A percentile compares a stretch with the other conserved stretches of the same genome.
These are phyloP conservation scores for Lecanicillium sp. DNA, from an alignment of 2,329 filamentous ascomycete genomes.

Conservation along the genomic window DNA sequence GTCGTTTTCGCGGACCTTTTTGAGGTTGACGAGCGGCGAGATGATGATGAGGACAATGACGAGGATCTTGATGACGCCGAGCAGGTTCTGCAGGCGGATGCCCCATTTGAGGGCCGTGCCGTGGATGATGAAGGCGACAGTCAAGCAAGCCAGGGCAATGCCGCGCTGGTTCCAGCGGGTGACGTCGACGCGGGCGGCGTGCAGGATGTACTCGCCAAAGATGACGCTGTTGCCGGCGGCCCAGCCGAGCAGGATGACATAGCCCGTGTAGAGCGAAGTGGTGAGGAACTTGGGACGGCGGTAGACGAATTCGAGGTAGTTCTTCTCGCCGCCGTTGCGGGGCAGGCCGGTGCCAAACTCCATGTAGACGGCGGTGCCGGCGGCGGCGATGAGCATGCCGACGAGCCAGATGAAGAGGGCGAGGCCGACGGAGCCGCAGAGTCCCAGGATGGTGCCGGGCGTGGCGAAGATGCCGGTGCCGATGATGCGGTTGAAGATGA, in stretches of 20 bases:
- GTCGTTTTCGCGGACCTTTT: slow-evolving; percentile 49
- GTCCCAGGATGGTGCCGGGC: slow-evolving; percentile 46
- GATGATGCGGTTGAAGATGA: slow-evolving; percentile 60
- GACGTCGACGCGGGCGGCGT: slow-evolving; percentile 55
- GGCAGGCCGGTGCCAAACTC: slow-evolving; percentile 60
- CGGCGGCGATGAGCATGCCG: slow-evolving; percentile 53
- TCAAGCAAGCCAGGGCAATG: slow-evolving; percentile 60
- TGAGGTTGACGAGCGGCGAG: slow-evolving; percentile 51
- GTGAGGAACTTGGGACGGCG: slow-evolving; percentile 52
- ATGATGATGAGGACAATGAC: slow-evolving; percentile 60
- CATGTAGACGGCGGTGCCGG: slow-evolving; percentile 57
- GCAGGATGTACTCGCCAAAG: slow-evolving; percentile 63
- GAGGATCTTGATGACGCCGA: slow-evolving; percentile 58
- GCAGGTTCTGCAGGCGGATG: slow-evolving; percentile 57
- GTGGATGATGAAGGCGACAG: slow-evolving; percentile 57
- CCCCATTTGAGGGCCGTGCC: slow-evolving; percentile 58
- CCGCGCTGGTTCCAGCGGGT: slow-evolving; percentile 60
- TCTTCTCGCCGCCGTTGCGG: slow-evolving; percentile 58
- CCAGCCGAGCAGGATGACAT: slow-evolving; percentile 58
- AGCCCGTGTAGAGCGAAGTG: slow-evolving; percentile 53
- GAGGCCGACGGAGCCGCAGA: slow-evolving; percentile 54
- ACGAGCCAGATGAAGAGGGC: slow-evolving; percentile 56
- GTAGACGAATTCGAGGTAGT: slow-evolving; percentile 60
- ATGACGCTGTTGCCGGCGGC: slow-evolving; percentile 60
- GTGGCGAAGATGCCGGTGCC: slow-evolving; percentile 62